Conservation (phyloP, 148 eudicot species). For the Suaeda aralocaspica region DNA sequence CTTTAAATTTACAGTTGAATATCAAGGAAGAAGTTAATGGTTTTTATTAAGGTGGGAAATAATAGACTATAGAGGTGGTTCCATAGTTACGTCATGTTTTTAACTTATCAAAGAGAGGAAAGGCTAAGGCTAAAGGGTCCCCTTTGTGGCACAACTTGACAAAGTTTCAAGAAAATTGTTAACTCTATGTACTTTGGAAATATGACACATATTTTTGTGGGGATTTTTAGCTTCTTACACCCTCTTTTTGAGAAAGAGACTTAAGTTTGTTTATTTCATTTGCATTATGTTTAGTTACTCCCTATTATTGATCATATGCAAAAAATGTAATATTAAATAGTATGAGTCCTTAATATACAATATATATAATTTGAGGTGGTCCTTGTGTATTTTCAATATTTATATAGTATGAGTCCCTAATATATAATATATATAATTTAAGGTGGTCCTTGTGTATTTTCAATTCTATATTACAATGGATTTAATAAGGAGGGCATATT, state of each 20-base stretch:
- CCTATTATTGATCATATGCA: too few relatives aligned
- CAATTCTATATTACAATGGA: background rate
- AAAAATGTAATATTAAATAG: too few relatives aligned
- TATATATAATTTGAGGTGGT: too few relatives aligned
- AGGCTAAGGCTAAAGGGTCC: too few relatives aligned
- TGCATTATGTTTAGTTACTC: background rate
- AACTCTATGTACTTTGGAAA: constrained; percentile 19
- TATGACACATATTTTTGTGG: constrained; percentile 23
- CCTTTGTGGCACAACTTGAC: constrained; percentile 22
- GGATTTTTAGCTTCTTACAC: constrained; percentile 5
- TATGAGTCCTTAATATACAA: too few relatives aligned
- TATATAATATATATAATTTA: too few relatives aligned
- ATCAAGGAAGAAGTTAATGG: constrained; percentile 23
- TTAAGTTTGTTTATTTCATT: constrained; percentile 15
- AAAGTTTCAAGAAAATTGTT: constrained; percentile 16
- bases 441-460: constrained; percentile 25
- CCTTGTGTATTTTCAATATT: background rate
- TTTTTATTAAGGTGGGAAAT: too few relatives aligned
- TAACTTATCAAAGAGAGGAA: constrained; percentile 2
- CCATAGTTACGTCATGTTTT: constrained; percentile 27
- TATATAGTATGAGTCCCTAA: too few relatives aligned
- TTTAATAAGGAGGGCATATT: too few relatives aligned
- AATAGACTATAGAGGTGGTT: constrained; percentile 9
- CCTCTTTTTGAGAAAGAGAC: constrained; percentile 40
- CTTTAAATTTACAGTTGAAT: constrained; percentile 2